Percentiles rank a stretch among this genome's conserved stretches.
These are phyloP conservation scores for Globisporangium canariense DNA, from an alignment of 352 stramenopile genomes.

Conservation along the genomic window DNA sequence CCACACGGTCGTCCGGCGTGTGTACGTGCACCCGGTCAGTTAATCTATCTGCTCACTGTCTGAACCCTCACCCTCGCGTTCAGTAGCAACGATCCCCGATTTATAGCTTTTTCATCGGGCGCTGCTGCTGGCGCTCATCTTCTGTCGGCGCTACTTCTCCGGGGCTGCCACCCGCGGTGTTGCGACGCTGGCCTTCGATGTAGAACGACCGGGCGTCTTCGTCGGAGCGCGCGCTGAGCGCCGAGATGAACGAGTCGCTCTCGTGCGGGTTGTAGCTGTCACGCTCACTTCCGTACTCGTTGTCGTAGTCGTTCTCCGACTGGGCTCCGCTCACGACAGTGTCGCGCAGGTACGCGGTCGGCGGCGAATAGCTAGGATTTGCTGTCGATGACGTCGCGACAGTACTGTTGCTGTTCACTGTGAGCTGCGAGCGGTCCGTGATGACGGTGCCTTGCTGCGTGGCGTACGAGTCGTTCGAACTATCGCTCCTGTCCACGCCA, in stretches of 20 bases:
- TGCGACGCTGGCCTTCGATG: constrained; percentile 29
- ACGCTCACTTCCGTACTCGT: constrained; percentile 23
- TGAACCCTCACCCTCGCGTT: too few species aligned
- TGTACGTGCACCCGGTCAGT: neutral
- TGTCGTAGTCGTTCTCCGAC: constrained; percentile 25
- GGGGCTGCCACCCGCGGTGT: constrained; percentile 8
- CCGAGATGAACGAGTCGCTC: constrained; percentile 50
- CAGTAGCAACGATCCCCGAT: neutral
- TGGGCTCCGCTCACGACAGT: constrained; percentile 20
- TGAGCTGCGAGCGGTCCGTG: constrained; percentile 18
- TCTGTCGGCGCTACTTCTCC: neutral
- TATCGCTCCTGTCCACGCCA: neutral
- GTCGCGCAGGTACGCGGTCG: constrained; percentile 27
- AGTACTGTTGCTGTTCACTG: constrained; percentile 1
- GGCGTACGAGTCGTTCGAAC: constrained; percentile 13
- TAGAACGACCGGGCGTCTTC: constrained; percentile 52
- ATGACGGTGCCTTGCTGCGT: constrained; percentile 7
- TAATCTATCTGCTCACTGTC: too few species aligned
- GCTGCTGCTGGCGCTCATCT: constrained; percentile 5
- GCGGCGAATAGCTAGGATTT: constrained; percentile 22
- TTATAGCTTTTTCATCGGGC: constrained; percentile 18
- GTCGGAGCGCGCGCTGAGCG: constrained; percentile 56
- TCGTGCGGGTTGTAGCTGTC: constrained; percentile 24
- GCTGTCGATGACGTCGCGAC: constrained; percentile 22
- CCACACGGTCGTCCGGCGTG: too few species aligned